These are phyloP conservation scores for Trametes elegans DNA, from an alignment of 768 basidiomycete species.

Conservation along the genomic window DNA sequence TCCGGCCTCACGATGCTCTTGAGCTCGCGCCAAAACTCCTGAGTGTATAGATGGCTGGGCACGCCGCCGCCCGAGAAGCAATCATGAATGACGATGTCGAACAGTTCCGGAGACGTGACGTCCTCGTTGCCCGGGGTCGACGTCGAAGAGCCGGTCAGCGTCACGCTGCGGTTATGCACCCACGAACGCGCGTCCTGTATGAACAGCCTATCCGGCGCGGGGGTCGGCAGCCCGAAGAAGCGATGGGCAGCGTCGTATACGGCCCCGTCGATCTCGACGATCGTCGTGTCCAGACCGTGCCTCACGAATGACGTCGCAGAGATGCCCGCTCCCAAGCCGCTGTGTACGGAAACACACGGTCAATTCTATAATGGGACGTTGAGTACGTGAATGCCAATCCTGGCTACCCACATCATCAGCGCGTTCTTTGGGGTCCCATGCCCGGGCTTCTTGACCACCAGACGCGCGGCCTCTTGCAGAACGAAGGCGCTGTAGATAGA, in stretches of 20 bases:
- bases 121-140: background rate
- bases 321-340: conserved; percentile 87
- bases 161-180: conserved; percentile 44
- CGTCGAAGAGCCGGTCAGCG: conserved; percentile 28
- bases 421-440: conserved; percentile 46
- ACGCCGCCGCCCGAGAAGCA: conserved; percentile 95
- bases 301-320: conserved; percentile 72
- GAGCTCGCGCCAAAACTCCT: conserved; percentile 79
- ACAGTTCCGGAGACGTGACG: conserved; percentile 32
- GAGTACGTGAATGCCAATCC: background rate
- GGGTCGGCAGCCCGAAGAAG: conserved; percentile 78
- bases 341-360: conserved; percentile 29
- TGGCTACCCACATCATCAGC: conserved; percentile 62
- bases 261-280: conserved; percentile 92
- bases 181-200: conserved; percentile 76
- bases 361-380: background rate
- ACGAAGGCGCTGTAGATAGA: conserved; percentile 84
- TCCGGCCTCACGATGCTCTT: conserved; percentile 61
- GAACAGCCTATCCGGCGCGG: conserved; percentile 57
- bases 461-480: conserved; percentile 79
- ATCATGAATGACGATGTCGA: conserved; percentile 82
- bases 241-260: conserved; percentile 80
- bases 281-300: conserved; percentile 69
- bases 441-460: conserved; percentile 52
- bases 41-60: conserved; percentile 79